Conservation (phyloP, 257 asterid species). For the Ocimum tenuiflorum region DNA sequence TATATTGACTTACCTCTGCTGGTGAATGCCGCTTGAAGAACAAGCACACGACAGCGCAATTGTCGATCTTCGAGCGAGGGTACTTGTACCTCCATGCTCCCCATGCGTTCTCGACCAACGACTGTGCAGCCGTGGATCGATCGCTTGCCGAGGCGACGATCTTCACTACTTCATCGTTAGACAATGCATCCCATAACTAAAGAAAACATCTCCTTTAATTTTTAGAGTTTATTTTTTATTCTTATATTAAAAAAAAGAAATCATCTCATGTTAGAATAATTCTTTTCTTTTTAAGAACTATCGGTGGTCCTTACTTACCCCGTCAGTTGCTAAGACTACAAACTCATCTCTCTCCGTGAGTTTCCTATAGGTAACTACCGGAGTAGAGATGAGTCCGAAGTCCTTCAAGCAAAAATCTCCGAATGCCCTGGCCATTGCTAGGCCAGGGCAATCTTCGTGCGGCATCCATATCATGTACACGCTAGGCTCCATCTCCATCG, state of each 20-base stretch:
- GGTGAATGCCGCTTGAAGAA: constrained; percentile 47
- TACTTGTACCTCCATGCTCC: constrained; percentile 62
- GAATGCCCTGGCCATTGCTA: constrained; percentile 90
- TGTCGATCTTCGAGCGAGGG: constrained; percentile 65
- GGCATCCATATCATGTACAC: constrained; percentile 90
- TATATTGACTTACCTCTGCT: constrained; percentile 36
- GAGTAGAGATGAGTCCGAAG: constrained; percentile 66
- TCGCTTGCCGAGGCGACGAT: constrained; percentile 55
- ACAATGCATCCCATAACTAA: constrained; percentile 78
- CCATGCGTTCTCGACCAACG: constrained; percentile 50
- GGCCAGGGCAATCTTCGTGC: constrained; percentile 79
- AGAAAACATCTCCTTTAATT: no score
- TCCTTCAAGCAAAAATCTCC: constrained; percentile 89
- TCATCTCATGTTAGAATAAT: background rate
- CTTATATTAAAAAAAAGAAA: no score
- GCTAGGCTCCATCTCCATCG: constrained; percentile 75
- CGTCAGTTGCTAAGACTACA: constrained; percentile 77
- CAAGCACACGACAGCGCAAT: constrained; percentile 61
- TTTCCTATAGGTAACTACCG: constrained; percentile 51
- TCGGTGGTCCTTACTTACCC: constrained; percentile 69
- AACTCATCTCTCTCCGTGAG: constrained; percentile 65
- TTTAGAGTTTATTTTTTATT: no score
- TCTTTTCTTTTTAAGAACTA: no score
- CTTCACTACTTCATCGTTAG: constrained; percentile 58
- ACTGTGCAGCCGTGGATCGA: constrained; percentile 53